Conservation (phyloP, 2,329 filamentous ascomycete genomes). For the Lecanosticta acicola region DNA sequence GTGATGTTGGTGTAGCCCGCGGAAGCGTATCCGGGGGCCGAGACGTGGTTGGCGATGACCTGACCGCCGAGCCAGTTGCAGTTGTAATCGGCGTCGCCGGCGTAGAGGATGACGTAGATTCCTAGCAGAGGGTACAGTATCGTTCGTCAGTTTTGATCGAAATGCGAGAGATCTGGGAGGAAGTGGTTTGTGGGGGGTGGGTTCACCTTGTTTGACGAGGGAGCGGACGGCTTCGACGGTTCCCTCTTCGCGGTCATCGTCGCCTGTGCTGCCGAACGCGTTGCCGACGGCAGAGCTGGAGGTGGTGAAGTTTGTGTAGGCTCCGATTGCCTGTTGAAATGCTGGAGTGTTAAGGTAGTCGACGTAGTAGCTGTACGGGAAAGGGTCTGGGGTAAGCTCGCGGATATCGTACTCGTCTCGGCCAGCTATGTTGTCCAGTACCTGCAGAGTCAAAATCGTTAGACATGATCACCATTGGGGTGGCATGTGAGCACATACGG, state of each 20-base stretch:
- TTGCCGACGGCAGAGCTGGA: constrained; percentile 39
- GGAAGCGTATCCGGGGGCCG: constrained; percentile 36
- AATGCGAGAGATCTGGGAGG: no score
- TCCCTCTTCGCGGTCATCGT: constrained; percentile 43
- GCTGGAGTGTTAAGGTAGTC: constrained; percentile 54
- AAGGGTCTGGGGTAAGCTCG: constrained; percentile 51
- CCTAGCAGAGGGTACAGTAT: no score
- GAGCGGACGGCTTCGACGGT: constrained; percentile 39
- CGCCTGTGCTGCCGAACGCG: constrained; percentile 46
- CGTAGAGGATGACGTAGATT: constrained; percentile 40
- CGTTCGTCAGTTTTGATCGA: no score
- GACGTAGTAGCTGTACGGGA: constrained; percentile 48
- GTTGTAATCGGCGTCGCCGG: constrained; percentile 47
- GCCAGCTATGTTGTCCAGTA: constrained; percentile 48
- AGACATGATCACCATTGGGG: neutral
- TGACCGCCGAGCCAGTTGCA: constrained; percentile 42
- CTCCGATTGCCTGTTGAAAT: constrained; percentile 55
- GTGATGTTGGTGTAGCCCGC: constrained; percentile 47
- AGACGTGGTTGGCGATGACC: constrained; percentile 37
- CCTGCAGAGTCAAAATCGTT: neutral
- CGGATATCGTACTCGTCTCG: constrained; percentile 58
- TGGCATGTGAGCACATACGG: constrained; percentile 3
- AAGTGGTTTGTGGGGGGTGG: no score
- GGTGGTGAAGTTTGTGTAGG: constrained; percentile 53
- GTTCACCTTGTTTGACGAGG: constrained; percentile 36